Evolutionary conservation across 495 filamentous ascomycete species (phyloP).

Genomic region (Sordaria brevicollis): DNA sequence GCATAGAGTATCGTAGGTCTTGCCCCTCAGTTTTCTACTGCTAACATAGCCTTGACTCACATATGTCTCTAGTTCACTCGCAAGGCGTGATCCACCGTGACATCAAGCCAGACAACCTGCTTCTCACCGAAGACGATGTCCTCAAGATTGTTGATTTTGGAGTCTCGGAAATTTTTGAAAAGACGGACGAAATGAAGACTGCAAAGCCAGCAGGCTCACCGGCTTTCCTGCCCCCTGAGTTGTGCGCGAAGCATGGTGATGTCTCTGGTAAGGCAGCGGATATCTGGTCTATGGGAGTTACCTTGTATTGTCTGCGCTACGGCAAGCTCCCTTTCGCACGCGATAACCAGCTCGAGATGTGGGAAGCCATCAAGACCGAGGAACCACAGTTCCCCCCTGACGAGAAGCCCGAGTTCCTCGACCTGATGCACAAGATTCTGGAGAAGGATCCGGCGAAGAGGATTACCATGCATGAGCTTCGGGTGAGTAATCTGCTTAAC

Average conservation of each 20-base stretch:
- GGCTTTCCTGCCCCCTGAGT: conserved; percentile 87
- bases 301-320: conserved; percentile 85
- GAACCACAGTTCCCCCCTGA: conserved; percentile 37
- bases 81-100: conserved; percentile 95
- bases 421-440: conserved; percentile 57
- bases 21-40: not conserved
- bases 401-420: conserved; percentile 50
- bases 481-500: conserved; percentile 41
- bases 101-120: conserved; percentile 95
- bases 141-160: conserved; percentile 98
- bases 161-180: conserved; percentile 97
- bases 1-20: conserved; percentile 78
- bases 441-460: conserved; percentile 70
- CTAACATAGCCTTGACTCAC: not conserved
- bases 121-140: conserved; percentile 81
- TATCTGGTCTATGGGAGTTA: conserved; percentile 98
- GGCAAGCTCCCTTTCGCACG: conserved; percentile 78
- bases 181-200: conserved; percentile 78
- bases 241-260: conserved; percentile 83
- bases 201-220: conserved; percentile 92
- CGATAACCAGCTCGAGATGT: conserved; percentile 70
- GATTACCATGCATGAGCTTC: conserved; percentile 69
- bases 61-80: conserved; percentile 53
- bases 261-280: conserved; percentile 85
- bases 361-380: conserved; percentile 74